These are phyloP conservation scores for Paramecium primaurelia DNA, from an alignment of 73 alveolate genomes.

Conservation along the genomic window DNA sequence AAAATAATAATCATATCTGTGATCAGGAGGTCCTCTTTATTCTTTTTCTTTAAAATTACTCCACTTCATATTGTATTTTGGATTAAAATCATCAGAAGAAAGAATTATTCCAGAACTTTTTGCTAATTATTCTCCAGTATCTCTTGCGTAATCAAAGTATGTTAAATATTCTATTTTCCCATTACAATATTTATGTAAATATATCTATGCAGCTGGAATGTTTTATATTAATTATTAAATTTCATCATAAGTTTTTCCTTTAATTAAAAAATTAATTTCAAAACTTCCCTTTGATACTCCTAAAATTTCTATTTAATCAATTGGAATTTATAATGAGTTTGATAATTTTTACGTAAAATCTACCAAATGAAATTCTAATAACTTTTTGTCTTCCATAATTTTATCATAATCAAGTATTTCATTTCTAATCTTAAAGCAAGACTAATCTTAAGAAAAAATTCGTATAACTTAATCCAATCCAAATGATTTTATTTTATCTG, in stretches of 20 bases:
- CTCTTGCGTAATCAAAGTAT: background rate
- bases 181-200: background rate
- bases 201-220: background rate
- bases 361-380: background rate
- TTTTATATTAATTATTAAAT: background rate
- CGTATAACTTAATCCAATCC: background rate
- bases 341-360: background rate
- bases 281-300: background rate
- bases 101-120: background rate
- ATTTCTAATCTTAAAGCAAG: background rate
- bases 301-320: constrained; percentile 12
- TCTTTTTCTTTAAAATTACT: background rate
- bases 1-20: background rate
- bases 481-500: background rate
- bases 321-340: background rate
- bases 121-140: background rate
- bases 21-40: background rate
- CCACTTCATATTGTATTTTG: background rate
- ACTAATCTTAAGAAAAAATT: background rate
- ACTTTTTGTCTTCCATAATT: background rate
- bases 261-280: background rate
- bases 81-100: background rate
- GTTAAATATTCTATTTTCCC: background rate
- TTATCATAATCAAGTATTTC: background rate
- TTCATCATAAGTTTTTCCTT: background rate